Evolutionary conservation across 2,329 filamentous ascomycete genomes (phyloP), one percentile per base, ranked within the genome.

Genomic region (Aspergillus sergii): DNA sequence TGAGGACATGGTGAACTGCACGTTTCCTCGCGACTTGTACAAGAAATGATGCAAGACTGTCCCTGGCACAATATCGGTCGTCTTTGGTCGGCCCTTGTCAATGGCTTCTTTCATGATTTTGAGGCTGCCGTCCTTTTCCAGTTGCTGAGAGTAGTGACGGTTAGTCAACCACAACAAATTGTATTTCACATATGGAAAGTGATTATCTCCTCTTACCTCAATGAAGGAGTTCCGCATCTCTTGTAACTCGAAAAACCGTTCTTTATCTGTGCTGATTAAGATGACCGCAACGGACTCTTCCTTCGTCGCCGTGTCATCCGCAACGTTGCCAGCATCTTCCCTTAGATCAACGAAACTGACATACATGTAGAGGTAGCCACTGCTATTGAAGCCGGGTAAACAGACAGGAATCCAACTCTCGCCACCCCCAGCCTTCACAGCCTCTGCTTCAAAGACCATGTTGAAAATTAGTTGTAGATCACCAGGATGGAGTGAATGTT

Each of bases 391-490:
- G 6, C 94, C 94, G 0, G 95, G 96, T 3, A 99, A 85, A 72
- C 95, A 99, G 8, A 99, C 84, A 0, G 95, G 95, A 55, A 98
- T 94, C 95, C 95, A 99, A 72, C 94, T 97, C 78, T 99, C 95
- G 34, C 94, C 95, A n/a, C 88, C 93, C 7, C 92, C 94, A 23
- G 93, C 91, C 75, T 95, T 94, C 75, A 99, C 91, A 50, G 92
- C 91, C 56, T 93, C 92, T 2, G 94, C 95, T 80, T 96, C 94
- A 72, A 99, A 99, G 2, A 99, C 88, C 96, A 99, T 99, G 75
- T 98, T 98, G 84, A 99, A 99, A 64, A 99, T 94, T 53, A 99
- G 86, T 73, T 97, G 94, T 28, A 99, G 84, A 75, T 99, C 95
- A 66, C 94, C 94, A 0, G 96, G 95, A 71, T 99, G 96, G 2